Evolutionary conservation across 768 basidiomycete species (phyloP).

Genomic region (Boletus edulis): DNA sequence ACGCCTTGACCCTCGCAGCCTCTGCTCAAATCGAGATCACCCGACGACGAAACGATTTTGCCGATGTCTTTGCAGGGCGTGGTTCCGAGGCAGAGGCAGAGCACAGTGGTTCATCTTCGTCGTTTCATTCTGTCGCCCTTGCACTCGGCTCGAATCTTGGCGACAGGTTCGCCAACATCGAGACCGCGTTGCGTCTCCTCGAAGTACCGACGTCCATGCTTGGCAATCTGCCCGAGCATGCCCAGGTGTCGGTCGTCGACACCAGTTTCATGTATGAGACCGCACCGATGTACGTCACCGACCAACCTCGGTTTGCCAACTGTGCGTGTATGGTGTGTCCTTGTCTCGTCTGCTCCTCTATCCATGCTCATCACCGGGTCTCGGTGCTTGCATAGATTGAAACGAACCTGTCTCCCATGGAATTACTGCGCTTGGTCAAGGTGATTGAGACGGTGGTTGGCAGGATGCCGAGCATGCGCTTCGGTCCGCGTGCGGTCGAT

Average conservation of each 20-base stretch:
- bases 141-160: conserved; percentile 91
- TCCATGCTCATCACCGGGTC: not conserved
- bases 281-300: conserved; percentile 91
- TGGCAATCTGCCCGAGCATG: conserved; percentile 17
- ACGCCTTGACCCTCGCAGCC: conserved; percentile 64
- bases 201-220: conserved; percentile 45
- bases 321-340: conserved; percentile 82
- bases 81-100: not conserved
- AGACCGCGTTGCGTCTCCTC: conserved; percentile 68
- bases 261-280: conserved; percentile 94
- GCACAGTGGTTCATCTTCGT: not conserved
- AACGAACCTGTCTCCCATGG: conserved; percentile 61
- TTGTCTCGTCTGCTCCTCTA: not conserved
- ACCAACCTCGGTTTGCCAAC: conserved; percentile 88
- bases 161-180: conserved; percentile 81
- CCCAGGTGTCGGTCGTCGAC: conserved; percentile 48
- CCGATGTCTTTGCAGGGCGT: conserved; percentile 4
- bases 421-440: conserved; percentile 66
- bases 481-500: conserved; percentile 90
- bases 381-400: conserved; percentile 48
- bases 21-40: conserved; percentile 62
- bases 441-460: conserved; percentile 72
- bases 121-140: conserved; percentile 50
- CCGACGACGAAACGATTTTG: conserved; percentile 42
- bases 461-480: conserved; percentile 70